Evolutionary conservation across 2,329 filamentous ascomycete genomes (phyloP).

Genomic region (Bipolaris oryzae): DNA sequence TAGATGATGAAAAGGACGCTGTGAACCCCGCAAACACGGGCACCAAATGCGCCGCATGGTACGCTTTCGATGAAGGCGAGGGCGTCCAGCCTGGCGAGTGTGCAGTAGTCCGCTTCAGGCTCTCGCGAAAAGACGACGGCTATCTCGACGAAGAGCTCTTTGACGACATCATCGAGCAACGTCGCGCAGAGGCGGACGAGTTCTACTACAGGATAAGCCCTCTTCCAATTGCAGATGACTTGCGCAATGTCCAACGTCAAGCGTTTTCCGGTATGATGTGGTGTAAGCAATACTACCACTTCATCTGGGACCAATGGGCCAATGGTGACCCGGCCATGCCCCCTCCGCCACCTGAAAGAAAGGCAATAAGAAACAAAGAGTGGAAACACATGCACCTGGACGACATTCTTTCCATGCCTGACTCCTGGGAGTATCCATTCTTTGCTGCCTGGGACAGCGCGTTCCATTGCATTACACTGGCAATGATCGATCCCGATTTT

Average conservation of each 20-base stretch:
- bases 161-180: conserved; percentile 85
- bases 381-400: conserved; percentile 97
- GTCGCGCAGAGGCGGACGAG: conserved; percentile 89
- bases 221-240: conserved; percentile 88
- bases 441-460: conserved; percentile 97
- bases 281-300: conserved; percentile 97
- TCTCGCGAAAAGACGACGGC: conserved; percentile 74
- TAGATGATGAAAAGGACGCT: conserved; percentile 77
- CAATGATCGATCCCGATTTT: conserved; percentile 97
- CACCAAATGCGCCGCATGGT: conserved; percentile 92
- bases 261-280: conserved; percentile 97
- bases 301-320: conserved; percentile 97
- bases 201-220: conserved; percentile 95
- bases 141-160: conserved; percentile 93
- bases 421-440: conserved; percentile 98
- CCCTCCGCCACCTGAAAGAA: conserved; percentile 79
- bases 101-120: conserved; percentile 89
- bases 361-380: conserved; percentile 80
- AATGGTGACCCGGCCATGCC: conserved; percentile 90
- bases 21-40: conserved; percentile 81
- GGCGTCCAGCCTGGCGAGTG: conserved; percentile 90
- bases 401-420: conserved; percentile 95
- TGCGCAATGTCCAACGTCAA: conserved; percentile 93
- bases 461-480: conserved; percentile 93
- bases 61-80: conserved; percentile 85